phyloP scores from a whole-genome alignment of 495 filamentous ascomycete genomes.

The Paragyromitra xinjiangensis region DNA sequence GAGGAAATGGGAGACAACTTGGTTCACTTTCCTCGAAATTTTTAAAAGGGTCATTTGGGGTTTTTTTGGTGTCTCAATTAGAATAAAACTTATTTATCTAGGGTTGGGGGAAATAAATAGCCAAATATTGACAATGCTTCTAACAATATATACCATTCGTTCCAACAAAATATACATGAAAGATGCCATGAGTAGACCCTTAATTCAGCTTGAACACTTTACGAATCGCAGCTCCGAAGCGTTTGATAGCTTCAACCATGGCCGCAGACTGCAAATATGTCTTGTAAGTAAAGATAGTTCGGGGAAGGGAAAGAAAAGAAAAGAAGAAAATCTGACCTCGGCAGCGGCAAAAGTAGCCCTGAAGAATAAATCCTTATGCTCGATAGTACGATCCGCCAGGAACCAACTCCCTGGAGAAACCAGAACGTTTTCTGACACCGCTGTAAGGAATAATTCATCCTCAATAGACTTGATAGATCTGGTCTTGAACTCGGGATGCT shows the following conservation, averaged over 20 bases:
- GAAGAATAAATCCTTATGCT: conserved; percentile 74
- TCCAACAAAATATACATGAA: conserved; percentile 3
- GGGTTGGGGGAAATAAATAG: background rate
- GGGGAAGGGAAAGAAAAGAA: background rate
- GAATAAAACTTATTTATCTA: conserved; percentile 1
- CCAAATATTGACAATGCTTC: conserved; percentile 1
- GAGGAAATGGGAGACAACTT: conserved; percentile 14
- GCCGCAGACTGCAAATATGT: conserved; percentile 61
- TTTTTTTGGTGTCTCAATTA: background rate
- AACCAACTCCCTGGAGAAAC: conserved; percentile 90
- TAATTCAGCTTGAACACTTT: conserved; percentile 66
- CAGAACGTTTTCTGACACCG: conserved; percentile 76
- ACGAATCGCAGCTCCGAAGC: conserved; percentile 76
- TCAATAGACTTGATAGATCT: conserved; percentile 76
- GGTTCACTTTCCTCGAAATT: background rate
- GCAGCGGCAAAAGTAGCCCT: conserved; percentile 88
- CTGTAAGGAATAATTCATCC: conserved; percentile 79
- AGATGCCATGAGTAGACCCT: background rate
- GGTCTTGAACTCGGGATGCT: conserved; percentile 71
- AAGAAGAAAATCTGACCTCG: conserved; percentile 58
- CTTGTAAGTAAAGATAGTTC: conserved; percentile 5
- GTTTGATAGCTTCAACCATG: conserved; percentile 79
- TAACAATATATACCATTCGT: background rate
- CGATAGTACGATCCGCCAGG: conserved; percentile 67
- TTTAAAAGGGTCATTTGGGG: conserved; percentile 1